Conservation (phyloP, 805 yeast species). For the Middelhovenomyces tepae region DNA sequence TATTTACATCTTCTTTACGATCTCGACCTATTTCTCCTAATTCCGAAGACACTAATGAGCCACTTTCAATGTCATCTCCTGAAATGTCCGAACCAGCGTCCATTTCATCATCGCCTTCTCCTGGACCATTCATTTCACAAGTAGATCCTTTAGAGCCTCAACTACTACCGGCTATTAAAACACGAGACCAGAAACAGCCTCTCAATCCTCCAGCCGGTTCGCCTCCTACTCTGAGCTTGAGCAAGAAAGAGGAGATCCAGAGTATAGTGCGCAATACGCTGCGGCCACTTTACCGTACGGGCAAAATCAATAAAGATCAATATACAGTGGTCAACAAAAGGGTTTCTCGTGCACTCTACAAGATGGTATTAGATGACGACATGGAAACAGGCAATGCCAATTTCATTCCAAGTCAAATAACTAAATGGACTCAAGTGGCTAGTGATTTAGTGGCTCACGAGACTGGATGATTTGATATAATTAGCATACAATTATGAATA, state of each 20-base stretch:
- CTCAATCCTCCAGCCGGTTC: conserved; percentile 11
- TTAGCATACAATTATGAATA: too few relatives aligned
- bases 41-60: too few relatives aligned
- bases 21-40: conserved; percentile 4
- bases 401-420: too few relatives aligned
- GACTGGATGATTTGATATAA: too few relatives aligned
- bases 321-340: conserved; percentile 56
- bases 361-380: conserved; percentile 20
- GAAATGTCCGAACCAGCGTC: not conserved
- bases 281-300: conserved; percentile 38
- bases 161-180: not conserved
- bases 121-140: conserved; percentile 7
- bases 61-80: too few relatives aligned
- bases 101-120: conserved; percentile 10
- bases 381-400: not conserved
- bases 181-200: conserved; percentile 11
- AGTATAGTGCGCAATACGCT: conserved; percentile 45
- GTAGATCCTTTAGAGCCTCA: not conserved
- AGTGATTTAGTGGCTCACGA: too few relatives aligned
- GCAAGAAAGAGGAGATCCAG: conserved; percentile 51
- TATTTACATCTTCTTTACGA: conserved; percentile 7
- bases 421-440: too few relatives aligned
- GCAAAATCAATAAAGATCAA: conserved; percentile 28
- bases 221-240: conserved; percentile 16
- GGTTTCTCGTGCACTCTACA: conserved; percentile 54